Conservation (phyloP, 179 eudicot species). For the Spergularia azorica region DNA sequence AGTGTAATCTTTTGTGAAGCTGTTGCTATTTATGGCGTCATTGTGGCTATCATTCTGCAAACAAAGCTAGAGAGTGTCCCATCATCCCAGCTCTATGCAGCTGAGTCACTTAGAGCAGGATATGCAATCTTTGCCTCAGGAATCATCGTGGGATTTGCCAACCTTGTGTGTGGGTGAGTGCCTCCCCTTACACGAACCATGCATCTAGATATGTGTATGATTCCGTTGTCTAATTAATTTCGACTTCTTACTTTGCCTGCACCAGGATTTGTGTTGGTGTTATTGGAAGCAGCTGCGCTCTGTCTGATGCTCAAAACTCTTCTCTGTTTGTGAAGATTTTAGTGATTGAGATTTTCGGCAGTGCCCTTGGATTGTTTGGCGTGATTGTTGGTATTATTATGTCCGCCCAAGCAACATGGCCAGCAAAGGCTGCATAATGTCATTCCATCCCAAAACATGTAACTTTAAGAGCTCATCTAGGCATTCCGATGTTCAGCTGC, state of each 20-base stretch:
- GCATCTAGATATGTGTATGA: background rate
- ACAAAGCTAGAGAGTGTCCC: slow-evolving; percentile 96
- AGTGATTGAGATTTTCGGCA: slow-evolving; percentile 95
- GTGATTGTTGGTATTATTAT: slow-evolving; percentile 97
- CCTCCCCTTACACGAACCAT: background rate
- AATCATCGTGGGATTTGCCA: slow-evolving; percentile 94
- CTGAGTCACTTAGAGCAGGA: slow-evolving; percentile 96
- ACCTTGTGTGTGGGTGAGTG: slow-evolving; percentile 93
- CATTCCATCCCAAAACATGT: slow-evolving; percentile 5
- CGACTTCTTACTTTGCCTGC: background rate
- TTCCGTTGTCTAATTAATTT: background rate
- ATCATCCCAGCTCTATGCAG: slow-evolving; percentile 53
- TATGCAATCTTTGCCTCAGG: slow-evolving; percentile 95
- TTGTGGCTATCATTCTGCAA: slow-evolving; percentile 95
- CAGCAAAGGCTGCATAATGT: slow-evolving; percentile 42
- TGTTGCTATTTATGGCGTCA: slow-evolving; percentile 97
- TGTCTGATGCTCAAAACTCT: slow-evolving; percentile 99
- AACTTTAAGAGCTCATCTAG: slow-evolving; percentile 13
- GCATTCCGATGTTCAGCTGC: slow-evolving; percentile 22
- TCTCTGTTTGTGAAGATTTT: slow-evolving; percentile 93
- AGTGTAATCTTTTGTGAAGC: slow-evolving; percentile 99
- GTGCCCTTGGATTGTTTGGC: slow-evolving; percentile 97
- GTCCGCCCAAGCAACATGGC: slow-evolving; percentile 99
- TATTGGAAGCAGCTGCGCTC: slow-evolving; percentile 98
- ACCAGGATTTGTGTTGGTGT: slow-evolving; percentile 90